Evolutionary conservation across 1,284 basidiomycete species (phyloP).

Genomic region (Cutaneotrichosporon sp.): DNA sequence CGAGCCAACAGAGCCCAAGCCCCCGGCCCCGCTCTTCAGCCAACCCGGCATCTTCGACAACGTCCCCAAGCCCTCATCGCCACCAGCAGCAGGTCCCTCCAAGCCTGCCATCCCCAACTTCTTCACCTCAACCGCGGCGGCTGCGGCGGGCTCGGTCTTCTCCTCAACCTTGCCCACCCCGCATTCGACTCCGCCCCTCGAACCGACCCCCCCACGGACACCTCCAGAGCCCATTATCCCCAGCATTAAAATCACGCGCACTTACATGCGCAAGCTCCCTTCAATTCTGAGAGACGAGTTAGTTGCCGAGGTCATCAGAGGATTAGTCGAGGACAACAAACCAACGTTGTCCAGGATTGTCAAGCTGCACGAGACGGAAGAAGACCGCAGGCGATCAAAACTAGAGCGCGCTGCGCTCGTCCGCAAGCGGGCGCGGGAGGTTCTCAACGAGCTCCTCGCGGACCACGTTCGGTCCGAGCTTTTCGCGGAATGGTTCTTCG

Average conservation of each 20-base stretch:
- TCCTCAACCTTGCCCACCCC: not conserved
- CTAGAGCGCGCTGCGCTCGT: conserved; percentile 24
- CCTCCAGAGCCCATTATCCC: conserved; percentile 14
- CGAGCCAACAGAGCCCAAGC: conserved; percentile 5
- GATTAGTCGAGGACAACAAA: conserved; percentile 23
- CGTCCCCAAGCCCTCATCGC: not conserved
- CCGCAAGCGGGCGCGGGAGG: conserved; percentile 16
- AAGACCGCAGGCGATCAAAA: conserved; percentile 23
- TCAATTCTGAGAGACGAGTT: conserved; percentile 29
- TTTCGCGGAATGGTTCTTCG: conserved; percentile 9
- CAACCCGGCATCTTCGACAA: conserved; percentile 1
- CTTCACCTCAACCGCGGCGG: conserved; percentile 22
- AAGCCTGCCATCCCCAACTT: conserved; percentile 19
- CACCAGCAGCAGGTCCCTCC: not conserved
- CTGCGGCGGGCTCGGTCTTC: conserved; percentile 2
- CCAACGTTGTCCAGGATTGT: conserved; percentile 26
- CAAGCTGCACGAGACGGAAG: conserved; percentile 30
- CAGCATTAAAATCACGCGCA: conserved; percentile 17
- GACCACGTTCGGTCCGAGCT: conserved; percentile 14
- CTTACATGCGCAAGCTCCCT: conserved; percentile 14
- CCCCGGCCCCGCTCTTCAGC: conserved; percentile 3
- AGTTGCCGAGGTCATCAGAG: conserved; percentile 31
- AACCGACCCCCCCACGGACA: conserved; percentile 8
- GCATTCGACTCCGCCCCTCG: conserved; percentile 10
- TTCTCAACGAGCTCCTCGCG: conserved; percentile 21